Evolutionary conservation across 1,284 basidiomycete species (phyloP), one percentile per base, ranked within the genome.

Genomic region (Apiotrichum gracile): DNA sequence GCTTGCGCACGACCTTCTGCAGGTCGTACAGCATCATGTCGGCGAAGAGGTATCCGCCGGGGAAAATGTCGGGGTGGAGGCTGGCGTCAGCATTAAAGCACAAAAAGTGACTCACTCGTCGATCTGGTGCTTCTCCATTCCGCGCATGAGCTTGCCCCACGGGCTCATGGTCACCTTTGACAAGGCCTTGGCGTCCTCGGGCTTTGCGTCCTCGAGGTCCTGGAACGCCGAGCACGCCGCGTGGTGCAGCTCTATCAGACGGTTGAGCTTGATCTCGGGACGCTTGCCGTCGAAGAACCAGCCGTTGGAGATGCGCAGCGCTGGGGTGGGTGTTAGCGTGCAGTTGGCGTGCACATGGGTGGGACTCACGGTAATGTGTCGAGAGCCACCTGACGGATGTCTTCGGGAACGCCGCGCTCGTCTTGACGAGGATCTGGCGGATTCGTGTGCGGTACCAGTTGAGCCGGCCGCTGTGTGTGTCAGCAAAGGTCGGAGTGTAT

Each of bases 21-120:
- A 61, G 43, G 38, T 61, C 60, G 34, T 53, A 55, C 14, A 61
- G 41, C 45, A 53, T 41, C 57, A 59, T 61, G 34, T 61, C 60
- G 17, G 60, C 52, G 49, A 49, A 61, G 6, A 61, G 41, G 35
- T 59, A 57, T 25, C 54, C 52, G 2, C 57, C 57, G 4, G 57
- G 56, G 5, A 58, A 38, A 8, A 31, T 14, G 6, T 5, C 13
- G 21, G 50, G 50, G 37, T 59, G 57, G 8, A 57, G 51, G 34
- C 57, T 61, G 35, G 17, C n/a, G 7, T 24, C 14, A 22, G 33
- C 49, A 33, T 27, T 16, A 3, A 48, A 39, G 6, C 7, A 7
- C 27, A 13, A 13, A 29, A 10, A 31, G 10, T 16, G 1, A 58
- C 57, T 58, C 46, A 58, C 57, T 56, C 54, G 37, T 59, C 60